Evolutionary conservation across 225 moss, liverwort and hornwort species (phyloP), one percentile per base, ranked within the genome.

Genomic region (Sphagnum tenellum): DNA sequence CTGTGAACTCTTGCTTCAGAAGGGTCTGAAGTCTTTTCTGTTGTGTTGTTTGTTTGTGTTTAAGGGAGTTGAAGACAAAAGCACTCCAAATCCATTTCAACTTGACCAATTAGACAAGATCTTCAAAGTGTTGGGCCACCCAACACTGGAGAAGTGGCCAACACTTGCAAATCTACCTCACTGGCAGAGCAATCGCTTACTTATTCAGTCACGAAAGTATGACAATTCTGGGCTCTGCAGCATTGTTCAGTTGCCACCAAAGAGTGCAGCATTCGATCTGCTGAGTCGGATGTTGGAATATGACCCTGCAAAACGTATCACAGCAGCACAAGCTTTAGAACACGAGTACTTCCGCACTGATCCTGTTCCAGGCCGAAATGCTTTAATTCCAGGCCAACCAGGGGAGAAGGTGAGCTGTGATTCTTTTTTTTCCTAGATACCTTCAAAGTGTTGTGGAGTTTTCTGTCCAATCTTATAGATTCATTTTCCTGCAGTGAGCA

Each of bases 101-200:
- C 73, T 85, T 10, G 98, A 98, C 76, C 98, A 98, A 74, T 77
- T 98, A 56, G 98, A 98, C 76, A 98, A 98, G 63, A 98, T 98
- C 56, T 98, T 98, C 61, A 98, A 89, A 78, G 92, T 90, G 5
- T 79, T 98, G 46, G 98, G 98, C 48, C 94, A 91, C 66, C 98
- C 98, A 44, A 98, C 90, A 70, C 67, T 86, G 5, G 98, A 98
- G 57, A 90, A 89, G 57, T 98, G 98, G 98, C 89, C 93, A 4
- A 93, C 89, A 5, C 86, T 98, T 48, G 64, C 71, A 47, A 89
- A 89, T 64, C 73, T 98, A 47, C 98, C 98, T 4, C 90, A 87
- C 61, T 98, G 98, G 98, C 68, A 75, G 0, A 60, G 68, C 1
- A 90, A 98, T 62, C 83, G 90, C 14, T 84, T 84, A 67, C 68